These are phyloP conservation scores for Ambrosia hybrid DNA, from an alignment of 140 eudicot species.

Conservation along the genomic window DNA sequence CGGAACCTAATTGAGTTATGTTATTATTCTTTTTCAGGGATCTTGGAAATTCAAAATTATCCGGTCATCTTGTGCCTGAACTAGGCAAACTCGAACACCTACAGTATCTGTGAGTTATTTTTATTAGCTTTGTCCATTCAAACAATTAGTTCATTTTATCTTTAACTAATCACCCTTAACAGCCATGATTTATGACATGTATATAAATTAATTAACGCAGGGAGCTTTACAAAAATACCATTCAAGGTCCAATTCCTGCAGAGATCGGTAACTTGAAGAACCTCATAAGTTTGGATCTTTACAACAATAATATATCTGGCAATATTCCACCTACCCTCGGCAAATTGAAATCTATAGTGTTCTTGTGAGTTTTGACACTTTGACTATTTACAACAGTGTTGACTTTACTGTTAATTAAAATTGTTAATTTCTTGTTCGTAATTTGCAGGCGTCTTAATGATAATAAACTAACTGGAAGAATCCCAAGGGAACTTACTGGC, in stretches of 20 bases:
- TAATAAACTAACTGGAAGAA: conserved; percentile 64
- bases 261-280: conserved; percentile 90
- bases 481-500: conserved; percentile 68
- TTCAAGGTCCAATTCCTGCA: conserved; percentile 77
- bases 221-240: conserved; percentile 86
- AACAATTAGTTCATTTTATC: not conserved
- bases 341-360: conserved; percentile 72
- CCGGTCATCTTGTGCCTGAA: conserved; percentile 89
- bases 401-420: not conserved
- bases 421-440: not conserved
- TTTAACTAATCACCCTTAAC: not conserved
- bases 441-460: conserved; percentile 85
- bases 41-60: conserved; percentile 89
- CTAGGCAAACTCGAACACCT: conserved; percentile 88
- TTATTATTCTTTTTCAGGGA: conserved; percentile 52
- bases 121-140: not conserved
- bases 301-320: conserved; percentile 89
- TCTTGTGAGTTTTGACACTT: conserved; percentile 67
- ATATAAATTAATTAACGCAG: conserved; percentile 34
- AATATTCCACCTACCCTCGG: conserved; percentile 77
- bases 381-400: conserved; percentile 3
- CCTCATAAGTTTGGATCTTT: conserved; percentile 86
- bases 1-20: not conserved
- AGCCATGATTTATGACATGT: not conserved
- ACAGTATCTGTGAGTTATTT: conserved; percentile 78